phyloP scores from a whole-genome alignment of 2,329 filamentous ascomycete species.

The Epichloe gansuensis region DNA sequence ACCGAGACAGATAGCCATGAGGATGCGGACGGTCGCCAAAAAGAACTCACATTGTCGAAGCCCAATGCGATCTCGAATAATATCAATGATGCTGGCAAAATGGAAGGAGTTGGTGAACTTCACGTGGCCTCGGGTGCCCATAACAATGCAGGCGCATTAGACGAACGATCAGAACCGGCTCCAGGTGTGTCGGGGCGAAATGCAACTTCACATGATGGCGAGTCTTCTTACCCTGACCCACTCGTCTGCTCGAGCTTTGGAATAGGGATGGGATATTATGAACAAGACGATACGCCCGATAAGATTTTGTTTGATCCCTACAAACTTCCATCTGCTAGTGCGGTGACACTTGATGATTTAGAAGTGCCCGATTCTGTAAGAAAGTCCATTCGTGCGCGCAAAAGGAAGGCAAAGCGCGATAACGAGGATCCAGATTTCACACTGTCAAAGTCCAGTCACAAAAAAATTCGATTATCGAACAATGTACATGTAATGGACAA shows the following conservation, averaged over 20 bases:
- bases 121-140: not conserved
- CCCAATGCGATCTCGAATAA: not conserved
- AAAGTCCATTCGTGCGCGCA: constrained; percentile 39
- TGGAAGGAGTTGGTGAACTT: not conserved
- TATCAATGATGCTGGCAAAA: not conserved
- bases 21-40: constrained; percentile 4
- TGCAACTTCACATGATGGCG: constrained; percentile 10
- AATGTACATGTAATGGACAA: constrained; percentile 22
- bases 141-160: not conserved
- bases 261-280: constrained; percentile 48
- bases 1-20: constrained; percentile 12
- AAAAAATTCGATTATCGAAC: constrained; percentile 23
- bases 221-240: constrained; percentile 35
- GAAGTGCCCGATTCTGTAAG: constrained; percentile 42
- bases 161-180: not conserved
- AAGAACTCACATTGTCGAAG: not conserved
- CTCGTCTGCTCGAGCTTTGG: constrained; percentile 32
- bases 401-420: constrained; percentile 38
- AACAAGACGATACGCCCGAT: constrained; percentile 43
- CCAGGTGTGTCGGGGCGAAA: not conserved
- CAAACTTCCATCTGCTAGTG: constrained; percentile 36
- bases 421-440: constrained; percentile 43
- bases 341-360: constrained; percentile 28
- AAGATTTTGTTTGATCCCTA: constrained; percentile 48
- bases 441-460: constrained; percentile 29